Evolutionary conservation across 1,284 basidiomycete species (phyloP).

Genomic region (Ustilago tritici): DNA sequence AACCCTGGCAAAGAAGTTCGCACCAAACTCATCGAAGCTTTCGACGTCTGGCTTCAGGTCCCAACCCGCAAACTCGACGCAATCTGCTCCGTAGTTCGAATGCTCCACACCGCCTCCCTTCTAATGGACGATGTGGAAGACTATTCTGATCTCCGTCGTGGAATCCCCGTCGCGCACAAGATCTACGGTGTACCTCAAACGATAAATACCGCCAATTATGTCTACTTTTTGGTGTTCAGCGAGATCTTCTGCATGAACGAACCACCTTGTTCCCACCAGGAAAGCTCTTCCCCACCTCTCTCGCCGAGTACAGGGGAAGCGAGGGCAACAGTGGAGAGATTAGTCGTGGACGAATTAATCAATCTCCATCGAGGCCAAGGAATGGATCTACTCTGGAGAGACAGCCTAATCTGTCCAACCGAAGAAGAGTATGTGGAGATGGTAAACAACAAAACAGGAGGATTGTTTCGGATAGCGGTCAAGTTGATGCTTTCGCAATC

Average conservation of each 20-base stretch:
- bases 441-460: conserved; percentile 99
- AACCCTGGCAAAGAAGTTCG: conserved; percentile 95
- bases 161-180: conserved; percentile 89
- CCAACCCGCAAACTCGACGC: conserved; percentile 78
- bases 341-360: conserved; percentile 77
- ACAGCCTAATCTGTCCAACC: conserved; percentile 88
- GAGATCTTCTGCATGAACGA: conserved; percentile 77
- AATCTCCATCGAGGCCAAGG: conserved; percentile 95
- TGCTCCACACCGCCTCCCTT: conserved; percentile 93
- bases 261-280: conserved; percentile 66
- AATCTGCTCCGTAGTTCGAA: conserved; percentile 85
- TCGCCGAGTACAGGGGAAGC: neutral
- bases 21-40: conserved; percentile 87
- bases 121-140: conserved; percentile 99
- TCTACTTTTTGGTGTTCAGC: conserved; percentile 79
- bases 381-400: conserved; percentile 93
- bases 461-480: conserved; percentile 89
- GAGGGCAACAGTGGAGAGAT: conserved; percentile 39
- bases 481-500: conserved; percentile 90
- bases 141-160: conserved; percentile 87
- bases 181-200: conserved; percentile 97
- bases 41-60: conserved; percentile 92
- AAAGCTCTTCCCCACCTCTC: too few species aligned
- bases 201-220: conserved; percentile 97
- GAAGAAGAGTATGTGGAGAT: conserved; percentile 95